Conservation (phyloP, 2,329 filamentous ascomycete species). For the Coniella vitis region DNA sequence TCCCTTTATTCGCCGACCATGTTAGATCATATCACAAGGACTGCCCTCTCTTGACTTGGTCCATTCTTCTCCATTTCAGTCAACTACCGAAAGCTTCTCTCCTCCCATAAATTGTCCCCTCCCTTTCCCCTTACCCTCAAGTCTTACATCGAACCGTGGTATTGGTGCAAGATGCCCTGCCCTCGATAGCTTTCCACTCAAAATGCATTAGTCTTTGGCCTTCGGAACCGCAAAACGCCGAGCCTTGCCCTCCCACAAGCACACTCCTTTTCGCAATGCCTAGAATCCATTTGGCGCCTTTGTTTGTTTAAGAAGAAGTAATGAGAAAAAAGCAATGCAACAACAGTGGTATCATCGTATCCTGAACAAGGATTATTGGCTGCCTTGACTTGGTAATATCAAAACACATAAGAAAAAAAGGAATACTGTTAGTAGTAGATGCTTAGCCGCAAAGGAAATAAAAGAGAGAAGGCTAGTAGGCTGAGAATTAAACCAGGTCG, state of each 20-base stretch:
- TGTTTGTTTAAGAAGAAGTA: no score
- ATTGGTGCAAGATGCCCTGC: neutral
- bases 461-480: neutral
- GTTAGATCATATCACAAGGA: no score
- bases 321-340: neutral
- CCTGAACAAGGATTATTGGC: conserved; percentile 1
- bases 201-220: no score
- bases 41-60: no score
- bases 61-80: no score
- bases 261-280: neutral
- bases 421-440: no score
- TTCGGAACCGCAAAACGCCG: neutral
- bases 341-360: conserved; percentile 14
- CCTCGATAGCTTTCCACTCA: neutral
- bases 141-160: neutral
- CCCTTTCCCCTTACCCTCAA: no score
- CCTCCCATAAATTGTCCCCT: no score
- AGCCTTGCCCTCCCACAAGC: neutral
- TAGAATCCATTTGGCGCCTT: neutral
- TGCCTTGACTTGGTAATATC: neutral
- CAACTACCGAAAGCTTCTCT: no score
- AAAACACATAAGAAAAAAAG: no score
- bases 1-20: no score
- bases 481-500: neutral
- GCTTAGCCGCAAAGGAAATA: neutral